Evolutionary conservation across 2,329 filamentous ascomycete genomes (phyloP).

Genomic region (Fusarium sacchari): DNA sequence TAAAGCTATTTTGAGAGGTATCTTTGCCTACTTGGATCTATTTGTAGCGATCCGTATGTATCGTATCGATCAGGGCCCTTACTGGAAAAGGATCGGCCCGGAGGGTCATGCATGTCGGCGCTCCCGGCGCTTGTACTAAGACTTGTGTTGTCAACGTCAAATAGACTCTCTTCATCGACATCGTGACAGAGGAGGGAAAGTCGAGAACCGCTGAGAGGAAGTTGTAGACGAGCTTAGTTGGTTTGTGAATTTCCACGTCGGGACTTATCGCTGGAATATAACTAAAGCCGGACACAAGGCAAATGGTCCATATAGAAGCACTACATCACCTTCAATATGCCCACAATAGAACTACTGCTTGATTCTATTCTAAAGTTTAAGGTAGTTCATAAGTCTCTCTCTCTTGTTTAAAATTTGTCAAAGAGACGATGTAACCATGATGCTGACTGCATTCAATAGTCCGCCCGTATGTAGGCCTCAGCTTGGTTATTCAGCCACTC

Average conservation of each 20-base stretch:
- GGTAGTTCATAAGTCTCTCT: rapidly evolving
- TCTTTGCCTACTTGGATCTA: no score
- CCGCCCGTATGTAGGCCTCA: no score
- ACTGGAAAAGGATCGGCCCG: neutral
- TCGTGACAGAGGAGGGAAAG: rapidly evolving
- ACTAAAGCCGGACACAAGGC: neutral
- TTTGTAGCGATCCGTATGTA: no score
- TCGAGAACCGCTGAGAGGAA: rapidly evolving
- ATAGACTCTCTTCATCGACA: rapidly evolving
- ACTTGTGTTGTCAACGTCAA: neutral
- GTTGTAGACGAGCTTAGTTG: rapidly evolving
- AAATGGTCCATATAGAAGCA: neutral
- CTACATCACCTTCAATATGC: rapidly evolving
- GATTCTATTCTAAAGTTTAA: neutral
- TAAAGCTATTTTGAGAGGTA: no score
- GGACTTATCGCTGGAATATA: neutral
- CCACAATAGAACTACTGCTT: neutral
- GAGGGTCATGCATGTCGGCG: neutral
- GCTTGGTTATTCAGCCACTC: neutral
- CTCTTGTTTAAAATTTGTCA: neutral
- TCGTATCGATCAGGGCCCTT: no score
- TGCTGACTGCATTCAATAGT: neutral
- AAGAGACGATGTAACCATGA: neutral
- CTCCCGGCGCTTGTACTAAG: neutral
- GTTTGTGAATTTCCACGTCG: neutral